These are phyloP conservation scores for Metschnikowia proteae DNA, from an alignment of 805 yeast genomes.

Conservation along the genomic window DNA sequence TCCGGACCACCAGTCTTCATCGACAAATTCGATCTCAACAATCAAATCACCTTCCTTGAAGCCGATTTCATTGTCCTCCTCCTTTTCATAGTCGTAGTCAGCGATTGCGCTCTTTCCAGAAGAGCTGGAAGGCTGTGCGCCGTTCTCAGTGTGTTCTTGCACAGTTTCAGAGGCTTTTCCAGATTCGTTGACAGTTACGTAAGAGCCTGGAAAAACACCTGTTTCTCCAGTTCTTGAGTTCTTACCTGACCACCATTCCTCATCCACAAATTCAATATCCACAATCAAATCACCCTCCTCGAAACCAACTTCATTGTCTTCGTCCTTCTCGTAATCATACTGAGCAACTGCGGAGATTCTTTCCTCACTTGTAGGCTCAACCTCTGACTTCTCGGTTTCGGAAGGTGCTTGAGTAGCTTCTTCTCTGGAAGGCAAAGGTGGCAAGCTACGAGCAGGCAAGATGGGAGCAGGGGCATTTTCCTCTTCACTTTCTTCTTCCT, in stretches of 20 bases:
- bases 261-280: constrained; percentile 67
- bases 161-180: constrained; percentile 1
- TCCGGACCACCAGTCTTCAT: constrained; percentile 98
- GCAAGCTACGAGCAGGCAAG: constrained; percentile 14
- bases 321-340: constrained; percentile 74
- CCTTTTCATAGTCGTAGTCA: constrained; percentile 78
- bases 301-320: constrained; percentile 69
- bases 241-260: constrained; percentile 65
- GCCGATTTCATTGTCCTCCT: constrained; percentile 85
- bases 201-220: constrained; percentile 57
- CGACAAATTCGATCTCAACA: constrained; percentile 78
- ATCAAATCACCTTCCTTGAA: constrained; percentile 83
- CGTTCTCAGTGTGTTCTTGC: constrained; percentile 12
- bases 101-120: constrained; percentile 52
- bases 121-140: constrained; percentile 16
- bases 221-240: constrained; percentile 40
- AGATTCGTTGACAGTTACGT: constrained; percentile 36
- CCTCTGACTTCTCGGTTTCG: background rate
- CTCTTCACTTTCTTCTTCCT: background rate
- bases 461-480: constrained; percentile 12
- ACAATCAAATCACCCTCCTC: constrained; percentile 62
- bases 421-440: constrained; percentile 17
- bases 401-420: background rate
- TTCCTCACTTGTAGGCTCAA: constrained; percentile 8
- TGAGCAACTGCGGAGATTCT: constrained; percentile 64